Evolutionary conservation across 1,139 yeast species (phyloP), one percentile per base, ranked within the genome.

Genomic region (Wickerhamomyces sp.): DNA sequence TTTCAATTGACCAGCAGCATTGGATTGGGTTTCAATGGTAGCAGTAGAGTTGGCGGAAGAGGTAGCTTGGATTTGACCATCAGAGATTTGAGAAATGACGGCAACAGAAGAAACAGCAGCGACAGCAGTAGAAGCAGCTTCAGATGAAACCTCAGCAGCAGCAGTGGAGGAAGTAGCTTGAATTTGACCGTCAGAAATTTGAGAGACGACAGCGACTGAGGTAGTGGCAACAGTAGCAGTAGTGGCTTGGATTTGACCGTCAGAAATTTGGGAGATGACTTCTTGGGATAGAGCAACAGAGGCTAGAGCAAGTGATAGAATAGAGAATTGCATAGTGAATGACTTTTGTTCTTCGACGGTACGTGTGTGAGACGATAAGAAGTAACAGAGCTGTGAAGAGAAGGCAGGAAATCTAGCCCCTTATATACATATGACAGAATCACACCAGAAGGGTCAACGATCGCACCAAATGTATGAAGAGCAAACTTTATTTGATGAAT

Each of bases 211-310:
- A 16, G 22, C 26, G 29, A 32, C 41, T n/a, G n/a, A n/a, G n/a
- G n/a, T n/a, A n/a, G n/a, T n/a, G 19, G 63, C 58, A 16, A 58
- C 47, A 32, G 53, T 35, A 23, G 56, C 49, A 18, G 55, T 37
- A 22, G 42, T 31, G 29, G 35, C 37, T 28, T 32, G 42, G 36
- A 32, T 38, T 35, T 42, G 45, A 33, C 39, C 42, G 21, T 39
- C 41, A 22, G 32, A 12, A 74, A 73, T 32, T 64, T 66, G 40
- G 20, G 40, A 30, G 23, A 32, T 17, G 14, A 26, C 40, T 32
- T 37, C 37, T 31, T 39, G 41, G 9, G 28, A 34, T 17, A 39
- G 37, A 18, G 36, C 38, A 16, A 42, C 24, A 22, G 43, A 26
- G 21, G 42, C 19, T 24, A 36, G 19, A 30, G 32, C 39, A 28